Evolutionary conservation across 2,329 filamentous ascomycete species (phyloP), one percentile per base, ranked within the genome.

Genomic region (Pseudocercospora cruenta): DNA sequence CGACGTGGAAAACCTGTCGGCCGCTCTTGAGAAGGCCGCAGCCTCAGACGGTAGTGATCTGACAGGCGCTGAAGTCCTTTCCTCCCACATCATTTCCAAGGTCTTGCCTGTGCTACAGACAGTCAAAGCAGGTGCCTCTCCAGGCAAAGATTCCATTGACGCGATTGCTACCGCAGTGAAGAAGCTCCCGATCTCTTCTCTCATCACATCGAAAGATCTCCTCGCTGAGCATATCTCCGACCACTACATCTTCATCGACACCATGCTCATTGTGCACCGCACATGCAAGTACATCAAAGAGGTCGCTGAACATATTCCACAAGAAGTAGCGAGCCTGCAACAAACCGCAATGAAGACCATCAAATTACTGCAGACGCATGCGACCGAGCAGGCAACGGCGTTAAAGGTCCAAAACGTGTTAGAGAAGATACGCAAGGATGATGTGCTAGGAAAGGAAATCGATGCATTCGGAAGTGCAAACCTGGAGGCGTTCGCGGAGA

Each of bases 181-280:
- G 47, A 33, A 55, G 21, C 70, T 69, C 33, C 55, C 66, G n/a
- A 63, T 70, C 51, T 49, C 65, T 3, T 49, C 51, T 5, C 66
- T 72, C 21, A 21, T 64, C 7, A 39, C 65, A 19, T 43, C 57
- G 22, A 26, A 63, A 8, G 62, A 67, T 7, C 21, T 54, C 5
- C 65, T 73, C 2, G 33, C 72, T 31, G 57, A 70, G 33, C 31
- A 63, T 31, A 67, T 74, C 22, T 64, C 60, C 28, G 61, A 65
- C 31, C 69, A 70, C 60, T 76, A 75, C 66, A 64, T 69, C 47
- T 67, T 70, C 64, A 60, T 74, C 47, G 74, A 76, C 66, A 67
- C 64, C 45, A 65, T 73, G 9, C 70, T 72, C 49, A 70, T 69
- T 33, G 63, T 75, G 26, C 39, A 68, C 28, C 64, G 65, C 10